Evolutionary conservation across 139 green algal genomes (phyloP).

Genomic region (Chlorella sp.): DNA sequence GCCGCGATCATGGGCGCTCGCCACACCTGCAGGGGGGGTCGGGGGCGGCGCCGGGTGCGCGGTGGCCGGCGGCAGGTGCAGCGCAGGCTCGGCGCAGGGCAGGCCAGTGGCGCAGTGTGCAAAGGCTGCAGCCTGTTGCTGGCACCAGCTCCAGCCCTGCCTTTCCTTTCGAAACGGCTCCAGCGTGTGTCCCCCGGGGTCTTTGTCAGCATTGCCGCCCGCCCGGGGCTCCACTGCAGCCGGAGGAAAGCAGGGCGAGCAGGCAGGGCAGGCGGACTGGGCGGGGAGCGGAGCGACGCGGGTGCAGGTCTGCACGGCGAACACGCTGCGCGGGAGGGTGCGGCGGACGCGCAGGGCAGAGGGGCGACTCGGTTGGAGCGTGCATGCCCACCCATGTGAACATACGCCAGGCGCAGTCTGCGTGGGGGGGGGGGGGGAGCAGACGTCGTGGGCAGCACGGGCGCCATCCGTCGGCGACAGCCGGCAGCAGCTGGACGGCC

Average conservation of each 20-base stretch:
- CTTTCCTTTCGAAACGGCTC: constrained; percentile 53
- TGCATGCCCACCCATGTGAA: constrained; percentile 72
- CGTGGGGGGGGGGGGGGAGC: not conserved
- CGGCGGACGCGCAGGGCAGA: not conserved
- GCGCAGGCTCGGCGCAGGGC: not conserved
- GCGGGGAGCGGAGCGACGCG: not conserved
- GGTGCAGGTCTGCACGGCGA: not conserved
- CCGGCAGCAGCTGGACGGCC: not conserved
- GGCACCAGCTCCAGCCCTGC: not conserved
- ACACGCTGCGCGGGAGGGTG: no score
- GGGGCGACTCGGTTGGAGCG: not conserved
- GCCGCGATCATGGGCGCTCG: constrained; percentile 68
- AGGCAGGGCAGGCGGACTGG: not conserved
- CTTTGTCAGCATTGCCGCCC: constrained; percentile 15
- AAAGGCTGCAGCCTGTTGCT: not conserved
- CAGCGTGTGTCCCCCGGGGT: constrained; percentile 38
- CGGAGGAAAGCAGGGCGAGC: not conserved
- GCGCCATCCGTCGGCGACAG: no score
- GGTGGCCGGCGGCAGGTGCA: not conserved
- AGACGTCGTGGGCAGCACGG: no score
- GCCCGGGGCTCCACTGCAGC: constrained; percentile 32
- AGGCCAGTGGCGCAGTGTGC: not conserved
- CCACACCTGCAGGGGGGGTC: constrained; percentile 15
- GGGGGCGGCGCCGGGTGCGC: no score
- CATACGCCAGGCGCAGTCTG: constrained; percentile 57